Evolutionary conservation across 148 eudicot genomes (phyloP), one percentile per base, ranked within the genome.

Genomic region (Rhododendron henanense): DNA sequence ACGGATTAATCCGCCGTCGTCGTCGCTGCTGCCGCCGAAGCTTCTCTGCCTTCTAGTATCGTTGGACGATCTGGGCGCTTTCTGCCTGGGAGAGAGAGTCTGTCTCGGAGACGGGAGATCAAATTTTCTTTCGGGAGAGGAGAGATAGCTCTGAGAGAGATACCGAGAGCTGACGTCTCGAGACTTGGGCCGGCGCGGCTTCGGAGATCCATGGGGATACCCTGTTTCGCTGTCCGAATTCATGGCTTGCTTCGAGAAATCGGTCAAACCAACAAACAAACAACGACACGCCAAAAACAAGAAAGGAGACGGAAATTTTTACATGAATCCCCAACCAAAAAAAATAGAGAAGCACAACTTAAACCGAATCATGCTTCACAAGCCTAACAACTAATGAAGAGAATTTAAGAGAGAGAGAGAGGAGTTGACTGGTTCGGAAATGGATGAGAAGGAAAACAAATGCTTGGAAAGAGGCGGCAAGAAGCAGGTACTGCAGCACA

Each of bases 151-250:
- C 13, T 87, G 85, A 7, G 91, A 88, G 5, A 87, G 88, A 57
- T 79, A 89, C 28, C 92, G 86, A n/a, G 92, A 90, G 63, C 87
- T 90, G 13, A 92, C 88, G 80, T 90, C 90, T 16, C 92, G 88
- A 13, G 91, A 90, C 80, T 89, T 92, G 10, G 87, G 85, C 84
- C 87, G 87, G 3, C 83, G 87, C 0, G 84, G 86, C 85, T 79
- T 88, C 15, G 67, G 51, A 8, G 85, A 50, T 37, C 53, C 81
- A 33, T 83, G 90, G 8, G 87, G 82, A 50, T 23, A 73, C 15
- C 44, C 79, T 28, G 83, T 67, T 39, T 79, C 86, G 53, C 69
- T 55, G 23, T 55, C 37, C 33, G 53, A 79, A 33, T 84, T 87
- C 88, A 88, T 81, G 19, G 1, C 39, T 78, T 44, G 81, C 67